A percentile compares a stretch with the other conserved stretches of the same genome.
Evolutionary conservation across 495 filamentous ascomycete genomes (phyloP).

Genomic region (Aspergillus conjunctus): DNA sequence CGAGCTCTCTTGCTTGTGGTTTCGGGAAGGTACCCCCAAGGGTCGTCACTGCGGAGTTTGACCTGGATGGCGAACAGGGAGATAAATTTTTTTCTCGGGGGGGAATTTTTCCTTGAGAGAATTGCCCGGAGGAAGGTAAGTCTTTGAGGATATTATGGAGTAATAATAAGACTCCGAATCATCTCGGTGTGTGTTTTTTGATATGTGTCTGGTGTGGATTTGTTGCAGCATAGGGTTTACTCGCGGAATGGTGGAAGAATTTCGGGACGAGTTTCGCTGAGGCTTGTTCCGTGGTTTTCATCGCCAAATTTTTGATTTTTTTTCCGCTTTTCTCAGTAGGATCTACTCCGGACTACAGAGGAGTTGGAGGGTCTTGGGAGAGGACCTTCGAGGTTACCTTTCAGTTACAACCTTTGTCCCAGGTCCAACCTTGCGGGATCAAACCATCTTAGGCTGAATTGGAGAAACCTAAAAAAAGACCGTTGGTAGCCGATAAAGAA

Average conservation of each 20-base stretch:
- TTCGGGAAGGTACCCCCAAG: not conserved
- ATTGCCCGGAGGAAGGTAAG: not conserved
- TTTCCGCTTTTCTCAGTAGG: constrained; percentile 6
- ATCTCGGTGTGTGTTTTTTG: not conserved
- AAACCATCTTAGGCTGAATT: constrained; percentile 18
- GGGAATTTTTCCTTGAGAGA: not conserved
- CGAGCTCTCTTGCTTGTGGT: not conserved
- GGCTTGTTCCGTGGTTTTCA: not conserved
- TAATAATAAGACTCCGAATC: not conserved
- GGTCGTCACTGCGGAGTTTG: constrained; percentile 2
- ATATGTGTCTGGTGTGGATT: not conserved
- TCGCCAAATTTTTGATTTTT: constrained; percentile 14
- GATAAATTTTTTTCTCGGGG: not conserved
- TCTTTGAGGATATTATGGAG: too few relatives aligned
- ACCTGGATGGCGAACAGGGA: constrained; percentile 6
- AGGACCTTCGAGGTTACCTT: constrained; percentile 20
- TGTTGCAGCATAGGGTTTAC: not conserved
- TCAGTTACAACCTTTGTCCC: not conserved
- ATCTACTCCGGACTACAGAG: not conserved
- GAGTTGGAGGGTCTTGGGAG: not conserved
- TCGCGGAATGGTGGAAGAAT: constrained; percentile 1
- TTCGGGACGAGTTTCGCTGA: constrained; percentile 1
- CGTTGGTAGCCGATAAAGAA: constrained; percentile 9
- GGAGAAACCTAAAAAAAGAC: not conserved
- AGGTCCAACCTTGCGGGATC: not conserved